A percentile compares a stretch with the other conserved stretches of the same genome.
Conservation (phyloP, 2,329 filamentous ascomycete genomes). For the Epichloe coenophiala region DNA sequence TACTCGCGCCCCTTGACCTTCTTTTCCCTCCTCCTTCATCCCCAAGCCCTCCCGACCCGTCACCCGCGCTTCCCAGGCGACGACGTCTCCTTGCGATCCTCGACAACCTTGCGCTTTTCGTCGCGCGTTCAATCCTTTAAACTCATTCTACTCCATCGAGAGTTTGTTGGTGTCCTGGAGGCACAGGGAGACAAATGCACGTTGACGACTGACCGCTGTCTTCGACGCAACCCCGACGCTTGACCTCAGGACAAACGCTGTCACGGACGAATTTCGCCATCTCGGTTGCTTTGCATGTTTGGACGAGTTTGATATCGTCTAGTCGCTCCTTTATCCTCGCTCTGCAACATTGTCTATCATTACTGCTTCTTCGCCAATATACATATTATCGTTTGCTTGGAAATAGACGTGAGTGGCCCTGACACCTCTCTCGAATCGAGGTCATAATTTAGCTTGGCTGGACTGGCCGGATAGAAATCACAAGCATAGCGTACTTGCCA, state of each 20-base stretch:
- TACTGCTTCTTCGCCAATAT: conserved; percentile 5
- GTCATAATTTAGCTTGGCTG: not conserved
- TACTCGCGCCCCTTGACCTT: conserved; percentile 14
- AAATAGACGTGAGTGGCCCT: conserved; percentile 9
- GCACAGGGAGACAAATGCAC: conserved; percentile 20
- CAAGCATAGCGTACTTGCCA: not conserved
- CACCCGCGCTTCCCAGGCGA: conserved; percentile 16
- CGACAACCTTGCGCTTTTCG: conserved; percentile 15
- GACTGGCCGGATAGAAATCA: not conserved
- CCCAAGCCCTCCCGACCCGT: conserved; percentile 17
- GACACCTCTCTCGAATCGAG: not conserved
- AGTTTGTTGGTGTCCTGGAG: conserved; percentile 13
- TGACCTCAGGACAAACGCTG: conserved; percentile 8
- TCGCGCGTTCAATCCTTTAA: conserved; percentile 8
- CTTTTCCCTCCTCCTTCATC: conserved; percentile 12
- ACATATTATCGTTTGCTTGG: conserved; percentile 3
- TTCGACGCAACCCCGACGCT: conserved; percentile 9
- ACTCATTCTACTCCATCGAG: conserved; percentile 3
- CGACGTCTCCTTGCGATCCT: conserved; percentile 18
- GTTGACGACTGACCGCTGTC: conserved; percentile 15
- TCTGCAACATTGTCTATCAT: not conserved
- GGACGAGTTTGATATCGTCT: conserved; percentile 23
- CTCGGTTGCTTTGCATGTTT: conserved; percentile 12
- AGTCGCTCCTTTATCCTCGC: conserved; percentile 29
- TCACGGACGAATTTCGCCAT: conserved; percentile 16